Base-by-base conservation (phyloP, 257 asterid genomes). In the Striga asiatica region DNA sequence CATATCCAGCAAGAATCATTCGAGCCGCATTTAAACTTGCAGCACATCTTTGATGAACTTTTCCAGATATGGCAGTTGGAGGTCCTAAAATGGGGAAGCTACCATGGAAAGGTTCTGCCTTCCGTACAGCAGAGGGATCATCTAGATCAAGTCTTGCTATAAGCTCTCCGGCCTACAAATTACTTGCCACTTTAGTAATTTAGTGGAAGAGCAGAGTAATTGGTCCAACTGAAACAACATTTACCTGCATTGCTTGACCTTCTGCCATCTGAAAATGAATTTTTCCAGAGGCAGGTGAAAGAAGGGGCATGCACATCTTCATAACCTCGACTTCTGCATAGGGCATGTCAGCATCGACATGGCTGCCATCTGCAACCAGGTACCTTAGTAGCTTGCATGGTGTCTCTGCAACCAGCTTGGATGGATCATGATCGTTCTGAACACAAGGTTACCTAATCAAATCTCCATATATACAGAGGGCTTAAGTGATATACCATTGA, bases 231-330 rank as follows among this genome's bases (percentile, higher is more conserved):
- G 24, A 51, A 50, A 62, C 47, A 58, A n/a, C 46, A n/a, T 39
- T 53, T 76, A 92, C 99, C 99, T 92, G 97, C 99, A 92, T 92
- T 18, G 99, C 81, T 84, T 88, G 99, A 67, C 99, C 99, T 66
- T 92, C 99, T 48, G 97, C 81, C 95, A 92, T 63, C 69, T 67
- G 66, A 63, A 88, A 82, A 60, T 71, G 91, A 68, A 92, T 88
- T 22, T 76, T 70, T 32, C 99, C 99, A 7, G 97, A 88, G 51
- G 99, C 89, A 58, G 99, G 99, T 46, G 95, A 88, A 60, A 92
- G 97, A 71, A 92, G 99, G 46, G 99, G 99, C 99, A 92, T 92
- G 68, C 99, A 92, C 99, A 92, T 92, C 71, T 92, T 92, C 99
- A 92, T 92, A 68, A 92, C 99, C 81, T 92, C 99, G 28, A 92